Base-by-base conservation (phyloP, 495 filamentous ascomycete genomes). In the Podospora appendiculata region DNA sequence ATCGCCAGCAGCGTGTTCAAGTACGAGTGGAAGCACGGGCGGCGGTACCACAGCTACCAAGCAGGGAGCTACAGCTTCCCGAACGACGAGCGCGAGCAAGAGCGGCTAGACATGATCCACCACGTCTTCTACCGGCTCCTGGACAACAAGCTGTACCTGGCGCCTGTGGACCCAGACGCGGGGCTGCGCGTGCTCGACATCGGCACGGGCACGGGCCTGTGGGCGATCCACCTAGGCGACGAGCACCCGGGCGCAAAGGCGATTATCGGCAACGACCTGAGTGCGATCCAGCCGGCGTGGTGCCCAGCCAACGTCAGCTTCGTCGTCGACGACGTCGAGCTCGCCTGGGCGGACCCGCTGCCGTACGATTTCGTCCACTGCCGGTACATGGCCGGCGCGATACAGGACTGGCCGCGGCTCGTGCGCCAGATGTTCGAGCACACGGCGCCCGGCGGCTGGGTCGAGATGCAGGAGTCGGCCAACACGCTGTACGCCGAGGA, bases 71-170 rank as follows among this genome's bases (percentile, higher is more conserved):
- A 83, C 56, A 60, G 71, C 35, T 68, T 83, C 51, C 79, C 80
- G 13, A 80, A 80, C 59, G 78, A 81, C 57, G 78, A 73, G 56
- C 66, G 62, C 45, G 82, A 88, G 62, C 79, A 84, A 64, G 77
- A 84, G 56, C 82, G 84, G n/a, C 71, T 86, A 14, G 84, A 88
- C 57, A 65, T 88, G 56, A 66, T 78, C 48, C 85, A 89, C 66
- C 78, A 82, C 51, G 70, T 83, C 51, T 67, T 64, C 45, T 59
- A 57, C 18, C 56, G 63, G 14, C 52, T 64, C 12, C 62, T 63
- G 48, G 63, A 70, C 45, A 72, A 74, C 47, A 64, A 66, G 32
- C 62, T 76, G 11, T 72, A 61, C 44, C 58, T 60, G 4, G 58
- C 66, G 9, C 64, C 64, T 18, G 48, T 69, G 33, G 46, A 65